Evolutionary conservation across 1,284 basidiomycete genomes (phyloP), one percentile per base, ranked within the genome.

Genomic region (Porodaedalea pini): DNA sequence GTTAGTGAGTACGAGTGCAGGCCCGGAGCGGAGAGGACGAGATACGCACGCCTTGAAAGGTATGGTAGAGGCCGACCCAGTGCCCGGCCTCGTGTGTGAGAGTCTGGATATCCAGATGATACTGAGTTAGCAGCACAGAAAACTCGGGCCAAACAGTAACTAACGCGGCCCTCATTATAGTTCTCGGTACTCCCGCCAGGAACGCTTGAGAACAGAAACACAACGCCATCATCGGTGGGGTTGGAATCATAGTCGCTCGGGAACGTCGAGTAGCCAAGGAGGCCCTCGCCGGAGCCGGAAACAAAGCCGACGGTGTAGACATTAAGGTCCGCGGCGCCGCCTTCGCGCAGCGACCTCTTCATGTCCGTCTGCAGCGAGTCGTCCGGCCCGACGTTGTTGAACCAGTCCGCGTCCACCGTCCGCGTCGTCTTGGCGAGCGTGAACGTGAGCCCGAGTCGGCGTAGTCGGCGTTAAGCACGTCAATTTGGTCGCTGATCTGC

Each of bases 11-110:
- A 43, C n/a, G 10, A 44, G n/a, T 29, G 10, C 11, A 11, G n/a
- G 15, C 11, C 25, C 15, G 15, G 51, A 25, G 34, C n/a, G n/a
- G n/a, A n/a, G n/a, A n/a, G n/a, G n/a, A n/a, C n/a, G n/a, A 17
- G 5, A 17, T 3, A 29, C 54, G 8, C 23, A 56, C 54, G 27
- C 80, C 80, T 64, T 83, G 77, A 73, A 82, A 84, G 34, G 80
- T 79, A 66, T 83, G 81, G 69, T 79, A 81, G 36, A 82, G 71
- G 34, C 81, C 80, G 62, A 81, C 74, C 79, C 78, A 80, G 68
- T 80, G 79, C 27, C 79, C 78, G 47, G 75, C 78, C 66, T 83
- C 81, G 64, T 83, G 82, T 3, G 79, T 80, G 41, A 78, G 65
- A 8, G 81, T 83, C 73, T 78, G 62, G 23, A 49, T 57, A 34